A percentile compares a stretch with the other conserved stretches of the same genome.
Evolutionary conservation across 2,329 filamentous ascomycete species (phyloP).

Genomic region (Pezicula carpinea): DNA sequence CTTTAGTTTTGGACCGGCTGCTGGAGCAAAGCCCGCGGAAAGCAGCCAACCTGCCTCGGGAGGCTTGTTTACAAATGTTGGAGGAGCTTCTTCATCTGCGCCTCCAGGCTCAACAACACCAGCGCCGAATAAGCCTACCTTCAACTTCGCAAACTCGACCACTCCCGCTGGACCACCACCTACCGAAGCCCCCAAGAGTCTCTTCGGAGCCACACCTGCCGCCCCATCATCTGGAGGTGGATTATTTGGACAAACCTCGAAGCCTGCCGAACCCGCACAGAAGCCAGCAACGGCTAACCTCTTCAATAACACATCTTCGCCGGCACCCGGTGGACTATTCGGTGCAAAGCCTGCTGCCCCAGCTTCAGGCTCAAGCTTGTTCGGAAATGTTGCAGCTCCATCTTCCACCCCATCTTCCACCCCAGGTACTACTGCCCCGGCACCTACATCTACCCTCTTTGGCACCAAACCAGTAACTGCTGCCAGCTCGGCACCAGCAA

Average conservation of each 20-base stretch:
- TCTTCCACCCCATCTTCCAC: constrained; percentile 3
- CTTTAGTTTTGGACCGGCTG: neutral
- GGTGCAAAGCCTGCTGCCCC: constrained; percentile 5
- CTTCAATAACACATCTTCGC: constrained; percentile 23
- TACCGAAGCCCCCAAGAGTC: constrained; percentile 14
- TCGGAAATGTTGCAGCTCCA: constrained; percentile 5
- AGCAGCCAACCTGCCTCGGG: constrained; percentile 3
- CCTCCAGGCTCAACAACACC: constrained; percentile 24
- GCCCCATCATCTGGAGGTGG: constrained; percentile 8
- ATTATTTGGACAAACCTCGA: constrained; percentile 11
- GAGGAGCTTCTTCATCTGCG: constrained; percentile 13
- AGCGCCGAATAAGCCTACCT: constrained; percentile 16
- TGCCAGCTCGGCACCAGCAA: constrained; percentile 15
- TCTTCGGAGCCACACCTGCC: constrained; percentile 14
- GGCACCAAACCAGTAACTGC: constrained; percentile 13
- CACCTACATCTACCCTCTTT: constrained; percentile 8
- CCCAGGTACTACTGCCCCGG: constrained; percentile 1
- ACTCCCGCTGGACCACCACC: constrained; percentile 30
- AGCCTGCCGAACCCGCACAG: constrained; percentile 1
- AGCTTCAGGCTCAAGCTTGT: constrained; percentile 1
- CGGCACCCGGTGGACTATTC: constrained; percentile 8
- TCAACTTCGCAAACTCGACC: constrained; percentile 19
- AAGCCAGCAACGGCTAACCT: constrained; percentile 12
- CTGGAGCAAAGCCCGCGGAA: constrained; percentile 6
- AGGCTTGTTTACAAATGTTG: constrained; percentile 6